Percentiles rank a stretch among this genome's conserved stretches.
These are phyloP conservation scores for Mucor ambiguus DNA, from an alignment of 371 early-diverging fungal species.

Conservation along the genomic window DNA sequence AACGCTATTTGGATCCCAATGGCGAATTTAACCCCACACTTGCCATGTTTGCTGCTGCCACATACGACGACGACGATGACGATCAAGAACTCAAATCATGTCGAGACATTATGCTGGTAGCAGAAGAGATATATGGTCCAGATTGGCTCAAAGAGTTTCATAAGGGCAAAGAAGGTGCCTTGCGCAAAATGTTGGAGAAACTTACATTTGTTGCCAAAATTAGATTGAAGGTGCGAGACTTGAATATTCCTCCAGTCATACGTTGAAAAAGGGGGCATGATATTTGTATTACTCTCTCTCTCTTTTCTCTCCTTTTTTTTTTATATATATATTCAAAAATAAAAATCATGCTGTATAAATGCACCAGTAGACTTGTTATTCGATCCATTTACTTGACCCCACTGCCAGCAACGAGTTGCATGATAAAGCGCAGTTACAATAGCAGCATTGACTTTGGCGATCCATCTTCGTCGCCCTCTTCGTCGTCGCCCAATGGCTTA, in stretches of 20 bases:
- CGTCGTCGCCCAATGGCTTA: neutral
- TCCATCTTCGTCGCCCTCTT: neutral
- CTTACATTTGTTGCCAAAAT: constrained; percentile 31
- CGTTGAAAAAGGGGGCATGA: constrained; percentile 12
- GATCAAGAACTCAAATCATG: constrained; percentile 15
- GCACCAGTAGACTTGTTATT: neutral
- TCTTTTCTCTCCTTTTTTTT: neutral
- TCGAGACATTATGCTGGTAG: constrained; percentile 23
- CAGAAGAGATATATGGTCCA: constrained; percentile 28
- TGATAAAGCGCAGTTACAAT: neutral
- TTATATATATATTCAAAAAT: neutral
- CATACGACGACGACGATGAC: constrained; percentile 16
- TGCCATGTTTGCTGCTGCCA: constrained; percentile 32
- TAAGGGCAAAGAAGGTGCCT: constrained; percentile 15
- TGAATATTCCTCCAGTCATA: constrained; percentile 3
- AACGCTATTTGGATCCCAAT: constrained; percentile 27
- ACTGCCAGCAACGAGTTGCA: neutral
- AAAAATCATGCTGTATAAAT: neutral
- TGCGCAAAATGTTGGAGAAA: constrained; percentile 30
- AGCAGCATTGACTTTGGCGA: neutral
- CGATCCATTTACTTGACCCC: neutral
- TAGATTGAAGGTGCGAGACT: constrained; percentile 24
- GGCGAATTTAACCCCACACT: constrained; percentile 24
- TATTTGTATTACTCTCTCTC: neutral
- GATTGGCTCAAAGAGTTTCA: constrained; percentile 27